Conservation (phyloP, 2,329 filamentous ascomycete genomes). For the Fusarium agapanthi region DNA sequence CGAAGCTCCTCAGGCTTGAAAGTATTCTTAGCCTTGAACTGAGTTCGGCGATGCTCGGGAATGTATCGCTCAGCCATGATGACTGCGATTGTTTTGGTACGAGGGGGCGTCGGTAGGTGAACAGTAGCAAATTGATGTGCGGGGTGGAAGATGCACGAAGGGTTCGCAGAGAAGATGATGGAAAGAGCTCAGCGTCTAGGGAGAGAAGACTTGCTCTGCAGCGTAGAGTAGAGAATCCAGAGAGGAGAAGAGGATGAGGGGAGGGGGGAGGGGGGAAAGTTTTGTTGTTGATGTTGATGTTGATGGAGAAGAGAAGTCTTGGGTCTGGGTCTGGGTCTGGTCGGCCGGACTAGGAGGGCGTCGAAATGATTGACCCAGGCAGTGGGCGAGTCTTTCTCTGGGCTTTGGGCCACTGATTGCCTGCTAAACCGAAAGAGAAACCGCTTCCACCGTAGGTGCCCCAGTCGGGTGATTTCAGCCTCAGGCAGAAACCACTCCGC, state of each 20-base stretch:
- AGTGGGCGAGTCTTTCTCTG: conserved; percentile 34
- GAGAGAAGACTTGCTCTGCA: conserved; percentile 8
- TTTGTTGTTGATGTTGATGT: conserved; percentile 42
- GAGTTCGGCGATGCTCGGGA: conserved; percentile 97
- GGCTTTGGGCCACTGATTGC: conserved; percentile 19
- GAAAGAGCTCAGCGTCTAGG: conserved; percentile 27
- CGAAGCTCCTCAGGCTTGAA: conserved; percentile 99
- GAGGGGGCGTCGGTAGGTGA: conserved; percentile 37
- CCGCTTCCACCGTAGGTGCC: conserved; percentile 30
- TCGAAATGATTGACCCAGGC: conserved; percentile 37
- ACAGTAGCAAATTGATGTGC: conserved; percentile 42
- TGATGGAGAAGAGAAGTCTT: conserved; percentile 38
- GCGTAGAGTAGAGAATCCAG: conserved; percentile 10
- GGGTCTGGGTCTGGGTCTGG: conserved; percentile 18
- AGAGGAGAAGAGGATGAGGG: conserved; percentile 21
- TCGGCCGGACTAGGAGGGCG: conserved; percentile 33
- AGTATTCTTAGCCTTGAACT: conserved; percentile 99
- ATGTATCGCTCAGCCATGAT: conserved; percentile 99
- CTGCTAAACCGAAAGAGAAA: conserved; percentile 36
- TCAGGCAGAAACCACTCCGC: conserved; percentile 37
- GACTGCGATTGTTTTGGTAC: conserved; percentile 47
- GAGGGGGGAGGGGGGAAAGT: conserved; percentile 31
- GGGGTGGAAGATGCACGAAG: conserved; percentile 39
- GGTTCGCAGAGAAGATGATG: conserved; percentile 18
- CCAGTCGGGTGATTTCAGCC: conserved; percentile 34